Evolutionary conservation across 2,329 filamentous ascomycete species (phyloP).

Genomic region (Alternaria hordeiaustralica): DNA sequence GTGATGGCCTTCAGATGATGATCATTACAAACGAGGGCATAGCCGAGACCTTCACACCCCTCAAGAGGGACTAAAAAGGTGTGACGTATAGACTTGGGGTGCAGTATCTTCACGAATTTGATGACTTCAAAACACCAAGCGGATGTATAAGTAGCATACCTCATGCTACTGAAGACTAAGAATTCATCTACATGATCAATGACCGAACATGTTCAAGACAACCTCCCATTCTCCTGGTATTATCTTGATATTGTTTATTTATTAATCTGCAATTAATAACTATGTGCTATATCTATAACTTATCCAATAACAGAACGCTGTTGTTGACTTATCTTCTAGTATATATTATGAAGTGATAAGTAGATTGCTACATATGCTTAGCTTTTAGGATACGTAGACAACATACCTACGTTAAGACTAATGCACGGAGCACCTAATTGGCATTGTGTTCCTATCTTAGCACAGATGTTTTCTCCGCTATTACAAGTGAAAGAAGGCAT

Average conservation of each 20-base stretch:
- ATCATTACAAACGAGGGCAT: slow-evolving; percentile 88
- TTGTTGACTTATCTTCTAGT: background rate
- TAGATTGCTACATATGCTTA: background rate
- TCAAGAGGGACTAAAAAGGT: slow-evolving; percentile 68
- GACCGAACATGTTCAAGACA: background rate
- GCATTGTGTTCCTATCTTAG: background rate
- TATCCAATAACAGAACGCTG: background rate
- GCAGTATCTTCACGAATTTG: slow-evolving; percentile 48
- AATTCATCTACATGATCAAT: slow-evolving; percentile 1
- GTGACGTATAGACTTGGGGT: slow-evolving; percentile 21
- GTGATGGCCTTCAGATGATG: slow-evolving; percentile 94
- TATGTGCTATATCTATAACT: background rate
- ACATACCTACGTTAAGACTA: background rate
- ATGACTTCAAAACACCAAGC: slow-evolving; percentile 31
- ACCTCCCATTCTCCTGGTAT: background rate
- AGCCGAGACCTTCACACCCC: slow-evolving; percentile 78
- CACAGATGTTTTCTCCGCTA: background rate
- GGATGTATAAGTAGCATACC: slow-evolving; percentile 29
- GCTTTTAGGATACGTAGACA: background rate
- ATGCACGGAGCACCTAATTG: background rate
- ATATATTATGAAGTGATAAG: background rate
- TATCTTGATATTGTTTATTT: background rate
- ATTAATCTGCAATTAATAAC: background rate
- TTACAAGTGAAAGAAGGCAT: background rate
- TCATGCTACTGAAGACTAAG: slow-evolving; percentile 4